These are phyloP conservation scores for Knoxdaviesia proteae DNA, from an alignment of 2,329 filamentous ascomycete genomes.

Conservation along the genomic window DNA sequence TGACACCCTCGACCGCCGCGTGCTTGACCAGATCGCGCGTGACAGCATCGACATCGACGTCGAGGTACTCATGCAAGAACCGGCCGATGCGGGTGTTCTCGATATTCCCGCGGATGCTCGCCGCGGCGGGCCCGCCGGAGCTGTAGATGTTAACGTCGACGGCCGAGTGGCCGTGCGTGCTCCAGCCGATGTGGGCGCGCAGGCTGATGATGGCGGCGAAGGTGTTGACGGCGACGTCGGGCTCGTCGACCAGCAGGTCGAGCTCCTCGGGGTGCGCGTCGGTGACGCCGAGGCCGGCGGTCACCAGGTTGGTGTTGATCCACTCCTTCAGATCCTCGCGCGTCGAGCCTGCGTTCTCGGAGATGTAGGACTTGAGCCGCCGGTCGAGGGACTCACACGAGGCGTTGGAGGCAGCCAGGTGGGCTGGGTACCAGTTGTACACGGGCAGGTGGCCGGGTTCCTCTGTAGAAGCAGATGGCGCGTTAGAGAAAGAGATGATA, in stretches of 20 bases:
- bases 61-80: constrained; percentile 62
- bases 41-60: constrained; percentile 57
- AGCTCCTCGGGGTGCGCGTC: constrained; percentile 58
- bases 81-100: constrained; percentile 86
- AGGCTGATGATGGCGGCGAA: constrained; percentile 77
- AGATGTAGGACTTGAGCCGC: constrained; percentile 40
- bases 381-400: constrained; percentile 51
- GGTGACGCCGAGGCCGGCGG: constrained; percentile 52
- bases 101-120: constrained; percentile 58
- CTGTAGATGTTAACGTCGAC: constrained; percentile 96
- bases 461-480: constrained; percentile 14
- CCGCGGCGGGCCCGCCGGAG: constrained; percentile 42
- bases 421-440: constrained; percentile 61
- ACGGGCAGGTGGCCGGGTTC: constrained; percentile 29
- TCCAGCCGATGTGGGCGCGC: constrained; percentile 81
- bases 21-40: constrained; percentile 54
- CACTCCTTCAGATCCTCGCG: constrained; percentile 32
- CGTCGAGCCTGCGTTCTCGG: constrained; percentile 11
- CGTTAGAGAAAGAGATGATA: constrained; percentile 18
- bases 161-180: constrained; percentile 77
- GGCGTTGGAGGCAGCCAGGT: constrained; percentile 56
- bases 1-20: constrained; percentile 3
- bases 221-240: constrained; percentile 28
- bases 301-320: constrained; percentile 46
- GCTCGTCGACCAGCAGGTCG: constrained; percentile 35